A percentile compares a stretch with the other conserved stretches of the same genome.
Evolutionary conservation across 106 monocot species (phyloP).

Genomic region (Xerophyta viscosa): DNA sequence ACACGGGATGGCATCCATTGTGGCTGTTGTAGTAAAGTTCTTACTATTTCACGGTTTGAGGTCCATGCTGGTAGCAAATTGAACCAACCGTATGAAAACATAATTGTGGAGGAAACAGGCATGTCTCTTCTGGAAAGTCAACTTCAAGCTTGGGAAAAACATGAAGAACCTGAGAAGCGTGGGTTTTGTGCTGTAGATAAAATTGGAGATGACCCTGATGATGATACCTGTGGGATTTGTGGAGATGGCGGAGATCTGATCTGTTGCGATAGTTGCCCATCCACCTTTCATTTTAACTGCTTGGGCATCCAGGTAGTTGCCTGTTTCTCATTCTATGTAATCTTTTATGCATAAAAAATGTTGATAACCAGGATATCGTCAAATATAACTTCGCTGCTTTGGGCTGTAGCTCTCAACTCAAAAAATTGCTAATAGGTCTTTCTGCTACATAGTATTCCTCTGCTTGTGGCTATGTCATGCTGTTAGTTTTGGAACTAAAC

Average conservation of each 20-base stretch:
- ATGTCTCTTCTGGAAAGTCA: constrained; percentile 56
- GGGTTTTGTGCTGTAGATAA: constrained; percentile 32
- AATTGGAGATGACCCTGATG: constrained; percentile 61
- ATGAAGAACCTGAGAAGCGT: constrained; percentile 23
- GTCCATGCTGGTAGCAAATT: constrained; percentile 83
- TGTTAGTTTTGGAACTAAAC: no score
- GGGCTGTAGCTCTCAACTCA: no score
- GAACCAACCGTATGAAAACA: constrained; percentile 50
- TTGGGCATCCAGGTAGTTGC: constrained; percentile 61
- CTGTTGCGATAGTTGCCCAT: constrained; percentile 83
- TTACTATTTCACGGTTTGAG: constrained; percentile 60
- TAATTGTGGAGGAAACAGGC: constrained; percentile 37
- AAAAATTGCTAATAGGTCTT: no score
- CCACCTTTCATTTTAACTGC: constrained; percentile 73
- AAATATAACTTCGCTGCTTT: no score
- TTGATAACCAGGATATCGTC: no score
- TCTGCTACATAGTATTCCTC: no score
- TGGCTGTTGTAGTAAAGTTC: constrained; percentile 60
- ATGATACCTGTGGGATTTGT: constrained; percentile 90
- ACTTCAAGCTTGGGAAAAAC: constrained; percentile 64
- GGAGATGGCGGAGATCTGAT: constrained; percentile 90
- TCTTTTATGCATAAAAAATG: no score
- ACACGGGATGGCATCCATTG: constrained; percentile 80
- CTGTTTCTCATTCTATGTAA: no score
- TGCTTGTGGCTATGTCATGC: no score